Percentiles rank a stretch among this genome's conserved stretches.
Conservation (phyloP, 2,329 filamentous ascomycete genomes). For the Alternaria incomplexa region DNA sequence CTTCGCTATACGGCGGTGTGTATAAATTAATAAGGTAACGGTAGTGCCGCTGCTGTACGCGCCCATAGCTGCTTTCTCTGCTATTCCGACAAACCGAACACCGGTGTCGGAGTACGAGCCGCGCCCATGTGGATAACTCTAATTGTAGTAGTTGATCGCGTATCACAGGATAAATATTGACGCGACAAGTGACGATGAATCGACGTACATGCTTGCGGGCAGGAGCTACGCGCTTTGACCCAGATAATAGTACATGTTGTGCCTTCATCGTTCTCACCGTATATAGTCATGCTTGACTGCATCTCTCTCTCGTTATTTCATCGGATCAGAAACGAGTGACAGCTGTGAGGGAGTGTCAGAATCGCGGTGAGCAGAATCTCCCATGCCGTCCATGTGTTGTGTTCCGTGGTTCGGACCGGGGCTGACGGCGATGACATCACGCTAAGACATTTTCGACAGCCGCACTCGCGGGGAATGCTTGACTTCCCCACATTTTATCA, state of each 20-base stretch:
- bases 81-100: neutral
- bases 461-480: conserved; percentile 23
- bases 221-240: neutral
- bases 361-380: neutral
- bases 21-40: neutral
- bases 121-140: neutral
- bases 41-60: neutral
- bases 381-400: neutral
- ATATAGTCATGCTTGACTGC: neutral
- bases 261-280: neutral
- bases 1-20: neutral
- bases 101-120: neutral
- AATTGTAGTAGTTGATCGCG: neutral
- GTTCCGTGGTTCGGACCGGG: conserved; percentile 15
- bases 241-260: neutral
- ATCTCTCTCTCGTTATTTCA: neutral
- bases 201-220: neutral
- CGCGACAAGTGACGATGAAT: neutral
- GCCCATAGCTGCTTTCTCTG: neutral
- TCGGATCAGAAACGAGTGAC: neutral
- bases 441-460: conserved; percentile 15
- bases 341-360: neutral
- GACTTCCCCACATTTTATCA: conserved; percentile 4
- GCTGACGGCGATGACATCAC: conserved; percentile 27
- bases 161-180: neutral